These are phyloP conservation scores for Leccinum fallax DNA, from an alignment of 1,284 basidiomycete genomes.

Conservation along the genomic window DNA sequence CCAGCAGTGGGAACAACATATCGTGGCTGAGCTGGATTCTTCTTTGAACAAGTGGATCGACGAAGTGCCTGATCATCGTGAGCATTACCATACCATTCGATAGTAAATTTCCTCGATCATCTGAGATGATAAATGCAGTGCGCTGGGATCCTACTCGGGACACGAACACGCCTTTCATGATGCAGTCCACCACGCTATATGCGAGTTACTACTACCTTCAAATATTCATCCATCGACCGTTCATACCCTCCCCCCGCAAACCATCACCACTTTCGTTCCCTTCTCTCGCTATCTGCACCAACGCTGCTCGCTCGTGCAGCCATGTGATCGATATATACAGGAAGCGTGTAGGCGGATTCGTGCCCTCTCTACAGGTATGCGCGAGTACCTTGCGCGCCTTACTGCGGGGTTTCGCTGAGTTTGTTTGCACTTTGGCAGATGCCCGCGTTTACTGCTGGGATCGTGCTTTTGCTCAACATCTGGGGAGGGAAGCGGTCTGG, in stretches of 20 bases:
- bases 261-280: slow-evolving; percentile 63
- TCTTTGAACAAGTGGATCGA: slow-evolving; percentile 80
- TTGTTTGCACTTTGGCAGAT: slow-evolving; percentile 18
- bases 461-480: slow-evolving; percentile 55
- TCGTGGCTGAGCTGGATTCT: slow-evolving; percentile 76
- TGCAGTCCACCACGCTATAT: slow-evolving; percentile 72
- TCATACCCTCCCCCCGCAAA: slow-evolving; percentile 70
- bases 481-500: slow-evolving; percentile 57
- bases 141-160: slow-evolving; percentile 75
- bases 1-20: slow-evolving; percentile 65
- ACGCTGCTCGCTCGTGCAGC: slow-evolving; percentile 78
- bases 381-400: neutral
- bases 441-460: slow-evolving; percentile 48
- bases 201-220: slow-evolving; percentile 71
- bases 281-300: slow-evolving; percentile 82
- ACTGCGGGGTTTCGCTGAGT: slow-evolving; percentile 10
- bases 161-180: slow-evolving; percentile 56
- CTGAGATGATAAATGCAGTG: slow-evolving; percentile 41
- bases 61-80: slow-evolving; percentile 65
- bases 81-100: slow-evolving; percentile 23
- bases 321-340: slow-evolving; percentile 67
- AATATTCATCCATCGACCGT: slow-evolving; percentile 81
- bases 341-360: slow-evolving; percentile 34
- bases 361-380: slow-evolving; percentile 46
- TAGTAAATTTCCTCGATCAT: neutral